Evolutionary conservation across 164 flowering plant genomes (phyloP).

Genomic region (Akebia trifoliata): DNA sequence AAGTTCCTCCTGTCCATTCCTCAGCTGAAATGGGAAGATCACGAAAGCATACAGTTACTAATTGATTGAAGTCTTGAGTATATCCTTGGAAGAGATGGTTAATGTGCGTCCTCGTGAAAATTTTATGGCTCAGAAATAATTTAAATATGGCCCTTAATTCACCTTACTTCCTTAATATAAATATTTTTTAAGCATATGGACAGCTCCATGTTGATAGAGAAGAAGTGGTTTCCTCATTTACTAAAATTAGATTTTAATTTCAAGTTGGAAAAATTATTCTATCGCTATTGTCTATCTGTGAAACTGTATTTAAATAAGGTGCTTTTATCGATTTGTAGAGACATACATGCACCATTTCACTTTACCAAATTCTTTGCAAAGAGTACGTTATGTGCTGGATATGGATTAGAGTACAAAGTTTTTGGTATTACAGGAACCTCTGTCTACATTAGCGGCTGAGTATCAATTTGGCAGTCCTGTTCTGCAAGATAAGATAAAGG

Average conservation of each 20-base stretch:
- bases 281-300: not conserved
- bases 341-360: not conserved
- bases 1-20: no score
- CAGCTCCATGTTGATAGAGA: not conserved
- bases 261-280: not conserved
- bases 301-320: not conserved
- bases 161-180: not conserved
- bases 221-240: not conserved
- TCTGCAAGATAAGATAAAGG: conserved; percentile 86
- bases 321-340: not conserved
- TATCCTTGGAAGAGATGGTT: no score
- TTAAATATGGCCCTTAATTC: not conserved
- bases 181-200: not conserved
- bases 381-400: not conserved
- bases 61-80: no score
- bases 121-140: no score
- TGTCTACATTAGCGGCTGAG: conserved; percentile 68
- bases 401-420: not conserved
- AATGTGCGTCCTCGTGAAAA: no score
- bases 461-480: conserved; percentile 79
- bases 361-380: no score
- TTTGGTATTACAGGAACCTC: conserved; percentile 65
- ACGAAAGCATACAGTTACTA: no score
- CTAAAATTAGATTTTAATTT: not conserved
- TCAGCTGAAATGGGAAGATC: no score